Evolutionary conservation across 176 grass and related monocot genomes (phyloP).

Genomic region (Otatea glauca): DNA sequence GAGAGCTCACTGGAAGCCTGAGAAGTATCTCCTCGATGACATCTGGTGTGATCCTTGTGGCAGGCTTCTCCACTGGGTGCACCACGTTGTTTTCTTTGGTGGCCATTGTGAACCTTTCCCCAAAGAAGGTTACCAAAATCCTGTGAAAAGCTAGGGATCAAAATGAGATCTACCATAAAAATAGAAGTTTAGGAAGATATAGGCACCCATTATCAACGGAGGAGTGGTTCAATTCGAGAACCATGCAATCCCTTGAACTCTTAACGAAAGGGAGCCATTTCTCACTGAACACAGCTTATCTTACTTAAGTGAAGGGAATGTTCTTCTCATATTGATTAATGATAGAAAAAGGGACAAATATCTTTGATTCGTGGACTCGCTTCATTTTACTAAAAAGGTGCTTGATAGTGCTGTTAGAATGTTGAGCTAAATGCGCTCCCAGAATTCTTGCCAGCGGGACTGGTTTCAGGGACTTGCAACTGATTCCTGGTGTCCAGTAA

Average conservation of each 20-base stretch:
- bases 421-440: neutral
- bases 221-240: neutral
- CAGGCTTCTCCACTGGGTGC: neutral
- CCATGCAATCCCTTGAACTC: neutral
- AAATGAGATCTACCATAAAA: neutral
- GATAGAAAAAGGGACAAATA: neutral
- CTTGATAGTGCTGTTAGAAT: neutral
- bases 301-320: neutral
- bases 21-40: slow-evolving; percentile 47
- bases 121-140: neutral
- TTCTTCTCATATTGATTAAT: neutral
- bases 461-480: neutral
- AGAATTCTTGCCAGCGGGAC: neutral
- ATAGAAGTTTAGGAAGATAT: neutral
- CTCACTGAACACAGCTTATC: neutral
- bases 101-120: slow-evolving; percentile 4
- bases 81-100: neutral
- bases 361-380: neutral
- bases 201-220: neutral
- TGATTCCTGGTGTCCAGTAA: too few relatives aligned
- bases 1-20: slow-evolving; percentile 36
- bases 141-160: slow-evolving; percentile 4
- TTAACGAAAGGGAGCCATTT: neutral
- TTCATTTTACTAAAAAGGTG: neutral
- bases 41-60: slow-evolving; percentile 22